These are phyloP conservation scores for Leccinum arenicola DNA, from an alignment of 768 basidiomycete species.

Conservation along the genomic window DNA sequence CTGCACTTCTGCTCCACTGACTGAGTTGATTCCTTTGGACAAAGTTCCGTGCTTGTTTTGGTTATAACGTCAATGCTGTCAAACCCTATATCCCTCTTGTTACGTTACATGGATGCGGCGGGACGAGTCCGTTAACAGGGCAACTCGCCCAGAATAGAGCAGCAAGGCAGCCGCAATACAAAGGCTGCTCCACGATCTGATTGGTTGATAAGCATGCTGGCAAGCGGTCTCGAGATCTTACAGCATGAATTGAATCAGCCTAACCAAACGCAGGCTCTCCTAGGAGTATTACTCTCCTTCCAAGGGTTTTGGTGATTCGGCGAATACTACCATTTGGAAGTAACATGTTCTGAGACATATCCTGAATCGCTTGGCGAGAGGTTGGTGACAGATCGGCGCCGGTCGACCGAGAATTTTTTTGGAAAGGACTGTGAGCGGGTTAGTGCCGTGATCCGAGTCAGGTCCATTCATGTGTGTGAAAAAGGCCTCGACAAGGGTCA, in stretches of 20 bases:
- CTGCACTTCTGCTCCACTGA: not conserved
- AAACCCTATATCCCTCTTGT: not conserved
- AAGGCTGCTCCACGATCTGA: not conserved
- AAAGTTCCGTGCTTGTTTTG: not conserved
- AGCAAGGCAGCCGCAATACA: not conserved
- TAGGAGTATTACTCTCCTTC: not conserved
- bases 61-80: not conserved
- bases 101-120: not conserved
- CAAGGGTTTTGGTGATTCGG: not conserved
- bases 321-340: not conserved
- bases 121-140: not conserved
- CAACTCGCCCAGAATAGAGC: not conserved
- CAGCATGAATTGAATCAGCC: not conserved
- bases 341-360: not conserved
- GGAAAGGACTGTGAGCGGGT: not conserved
- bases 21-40: not conserved
- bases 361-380: not conserved
- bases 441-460: too few species aligned
- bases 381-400: not conserved
- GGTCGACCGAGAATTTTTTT: not conserved
- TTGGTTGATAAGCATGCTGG: not conserved
- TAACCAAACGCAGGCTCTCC: not conserved
- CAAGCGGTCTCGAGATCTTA: not conserved
- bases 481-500: too few species aligned
- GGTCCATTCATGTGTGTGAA: too few species aligned